These are phyloP conservation scores for Hypoxylon fragiforme DNA, from an alignment of 495 filamentous ascomycete genomes.

Conservation along the genomic window DNA sequence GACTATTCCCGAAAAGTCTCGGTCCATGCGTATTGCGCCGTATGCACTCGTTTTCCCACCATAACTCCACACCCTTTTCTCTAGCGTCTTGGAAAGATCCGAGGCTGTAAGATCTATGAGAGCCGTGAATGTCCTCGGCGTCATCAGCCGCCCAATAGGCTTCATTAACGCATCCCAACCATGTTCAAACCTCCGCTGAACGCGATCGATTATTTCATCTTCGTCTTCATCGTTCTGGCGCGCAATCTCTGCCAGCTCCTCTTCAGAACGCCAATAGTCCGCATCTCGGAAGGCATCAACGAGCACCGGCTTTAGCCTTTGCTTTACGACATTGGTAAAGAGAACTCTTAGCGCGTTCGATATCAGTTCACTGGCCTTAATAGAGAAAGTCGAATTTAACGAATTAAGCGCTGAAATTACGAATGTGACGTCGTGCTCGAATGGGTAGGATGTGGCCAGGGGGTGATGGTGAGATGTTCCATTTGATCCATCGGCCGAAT, in stretches of 20 bases:
- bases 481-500: slow-evolving; percentile 42
- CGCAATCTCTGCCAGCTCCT: slow-evolving; percentile 53
- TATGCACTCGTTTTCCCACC: slow-evolving; percentile 78
- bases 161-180: slow-evolving; percentile 84
- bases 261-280: slow-evolving; percentile 68
- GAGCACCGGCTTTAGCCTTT: slow-evolving; percentile 80
- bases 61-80: slow-evolving; percentile 89
- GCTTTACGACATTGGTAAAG: slow-evolving; percentile 86
- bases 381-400: slow-evolving; percentile 69
- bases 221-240: slow-evolving; percentile 55
- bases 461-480: slow-evolving; percentile 34
- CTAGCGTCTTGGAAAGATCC: slow-evolving; percentile 73
- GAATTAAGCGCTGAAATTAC: slow-evolving; percentile 68
- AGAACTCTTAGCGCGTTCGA: slow-evolving; percentile 79
- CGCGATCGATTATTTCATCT: slow-evolving; percentile 58
- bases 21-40: slow-evolving; percentile 84
- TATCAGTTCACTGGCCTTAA: slow-evolving; percentile 79
- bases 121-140: slow-evolving; percentile 66
- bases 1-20: slow-evolving; percentile 82
- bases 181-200: slow-evolving; percentile 73
- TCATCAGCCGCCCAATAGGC: slow-evolving; percentile 85
- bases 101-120: slow-evolving; percentile 71
- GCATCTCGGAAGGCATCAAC: slow-evolving; percentile 88
- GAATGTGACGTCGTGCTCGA: slow-evolving; percentile 68
- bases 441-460: slow-evolving; percentile 73